Evolutionary conservation across 306 rosid species (phyloP).

Genomic region (Cyclanthera cordifolia): DNA sequence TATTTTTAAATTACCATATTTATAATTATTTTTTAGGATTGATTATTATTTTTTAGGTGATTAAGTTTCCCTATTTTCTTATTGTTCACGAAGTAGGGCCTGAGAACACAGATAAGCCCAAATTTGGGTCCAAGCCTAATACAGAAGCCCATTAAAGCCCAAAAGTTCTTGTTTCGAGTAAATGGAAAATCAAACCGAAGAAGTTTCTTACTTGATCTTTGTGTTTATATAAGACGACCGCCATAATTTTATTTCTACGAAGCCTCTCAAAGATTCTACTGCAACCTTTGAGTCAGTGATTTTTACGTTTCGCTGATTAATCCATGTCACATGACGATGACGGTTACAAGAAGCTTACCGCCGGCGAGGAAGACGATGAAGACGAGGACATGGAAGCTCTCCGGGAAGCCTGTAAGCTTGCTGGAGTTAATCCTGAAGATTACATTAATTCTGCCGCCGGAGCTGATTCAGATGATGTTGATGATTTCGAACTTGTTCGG

Average conservation of each 20-base stretch:
- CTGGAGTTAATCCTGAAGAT: conserved; percentile 20
- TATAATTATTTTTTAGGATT: too few species aligned
- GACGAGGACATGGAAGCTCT: conserved; percentile 62
- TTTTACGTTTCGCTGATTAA: too few species aligned
- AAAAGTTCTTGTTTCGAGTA: too few species aligned
- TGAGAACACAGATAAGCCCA: too few species aligned
- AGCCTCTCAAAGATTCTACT: not conserved
- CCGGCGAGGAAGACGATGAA: conserved; percentile 23
- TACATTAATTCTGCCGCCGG: conserved; percentile 3
- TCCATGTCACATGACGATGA: not conserved
- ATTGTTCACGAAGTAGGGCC: too few species aligned
- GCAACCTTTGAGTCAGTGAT: not conserved
- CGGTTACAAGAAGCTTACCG: conserved; percentile 19
- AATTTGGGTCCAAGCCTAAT: too few species aligned
- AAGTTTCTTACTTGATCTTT: too few species aligned
- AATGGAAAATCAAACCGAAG: too few species aligned
- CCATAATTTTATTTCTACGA: not conserved
- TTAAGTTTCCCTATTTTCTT: too few species aligned
- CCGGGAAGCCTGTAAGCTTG: conserved; percentile 44
- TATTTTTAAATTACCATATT: too few species aligned
- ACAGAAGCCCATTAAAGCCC: too few species aligned
- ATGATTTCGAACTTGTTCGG: conserved; percentile 34
- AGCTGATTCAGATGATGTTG: conserved; percentile 22
- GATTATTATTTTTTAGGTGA: too few species aligned
- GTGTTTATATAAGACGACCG: not conserved